Conservation (phyloP, 192 early-diverging fungal species). For the Coemansia sp. region DNA sequence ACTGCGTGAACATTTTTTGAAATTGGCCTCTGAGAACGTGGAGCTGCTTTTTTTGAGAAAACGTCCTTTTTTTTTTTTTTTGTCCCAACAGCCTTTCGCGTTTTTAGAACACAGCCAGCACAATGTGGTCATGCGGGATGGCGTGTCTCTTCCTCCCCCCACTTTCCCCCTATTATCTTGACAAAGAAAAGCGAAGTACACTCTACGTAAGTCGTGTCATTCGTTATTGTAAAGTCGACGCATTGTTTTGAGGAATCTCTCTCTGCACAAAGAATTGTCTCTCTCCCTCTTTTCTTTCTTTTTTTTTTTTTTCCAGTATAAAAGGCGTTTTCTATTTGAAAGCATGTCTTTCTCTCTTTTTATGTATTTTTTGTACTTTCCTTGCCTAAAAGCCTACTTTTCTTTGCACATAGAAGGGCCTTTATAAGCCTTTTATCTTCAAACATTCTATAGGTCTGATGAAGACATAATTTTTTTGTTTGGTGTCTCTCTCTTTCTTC, state of each 20-base stretch:
- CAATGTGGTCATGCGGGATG: no score
- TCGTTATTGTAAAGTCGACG: neutral
- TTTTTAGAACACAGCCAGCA: no score
- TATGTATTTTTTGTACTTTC: neutral
- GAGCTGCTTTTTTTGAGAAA: no score
- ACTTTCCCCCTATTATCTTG: neutral
- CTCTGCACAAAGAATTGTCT: neutral
- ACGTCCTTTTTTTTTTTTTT: no score
- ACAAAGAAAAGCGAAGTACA: neutral
- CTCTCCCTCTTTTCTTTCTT: no score
- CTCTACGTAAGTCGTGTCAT: neutral
- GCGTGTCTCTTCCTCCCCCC: no score
- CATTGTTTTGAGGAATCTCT: neutral
- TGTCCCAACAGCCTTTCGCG: no score
- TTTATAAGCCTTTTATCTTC: neutral
- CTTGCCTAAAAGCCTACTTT: neutral
- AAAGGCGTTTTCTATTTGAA: neutral
- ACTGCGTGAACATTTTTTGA: neutral
- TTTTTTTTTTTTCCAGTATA: no score
- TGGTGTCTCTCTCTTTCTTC: neutral
- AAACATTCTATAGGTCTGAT: neutral
- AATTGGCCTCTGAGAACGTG: no score
- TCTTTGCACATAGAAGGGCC: neutral
- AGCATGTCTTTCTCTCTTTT: neutral
- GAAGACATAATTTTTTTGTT: neutral